Conservation (phyloP, 2,329 filamentous ascomycete species). For the Trichoderma sp. region DNA sequence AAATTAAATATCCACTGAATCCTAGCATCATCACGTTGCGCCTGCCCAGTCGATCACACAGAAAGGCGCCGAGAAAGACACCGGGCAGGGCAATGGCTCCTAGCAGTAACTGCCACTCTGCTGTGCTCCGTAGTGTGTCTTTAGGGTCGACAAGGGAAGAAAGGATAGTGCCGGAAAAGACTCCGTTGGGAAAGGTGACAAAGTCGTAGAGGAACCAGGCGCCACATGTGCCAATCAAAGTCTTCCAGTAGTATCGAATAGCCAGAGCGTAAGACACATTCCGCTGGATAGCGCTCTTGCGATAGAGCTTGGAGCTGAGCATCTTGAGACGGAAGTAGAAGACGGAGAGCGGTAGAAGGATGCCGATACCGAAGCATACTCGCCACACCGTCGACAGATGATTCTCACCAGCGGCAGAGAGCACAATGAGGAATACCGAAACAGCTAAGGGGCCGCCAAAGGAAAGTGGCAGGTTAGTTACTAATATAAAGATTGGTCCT, state of each 20-base stretch:
- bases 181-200: conserved; percentile 48
- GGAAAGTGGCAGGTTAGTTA: conserved; percentile 40
- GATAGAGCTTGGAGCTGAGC: conserved; percentile 51
- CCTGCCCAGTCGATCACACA: conserved; percentile 48
- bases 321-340: conserved; percentile 57
- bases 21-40: conserved; percentile 52
- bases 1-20: conserved; percentile 49
- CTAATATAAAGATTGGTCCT: conserved; percentile 45
- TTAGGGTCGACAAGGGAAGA: conserved; percentile 36
- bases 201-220: conserved; percentile 56
- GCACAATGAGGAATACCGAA: conserved; percentile 46
- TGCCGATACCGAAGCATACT: conserved; percentile 49
- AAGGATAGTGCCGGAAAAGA: conserved; percentile 47
- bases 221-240: conserved; percentile 51
- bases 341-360: conserved; percentile 50
- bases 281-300: conserved; percentile 52
- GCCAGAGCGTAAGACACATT: conserved; percentile 50
- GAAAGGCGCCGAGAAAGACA: conserved; percentile 47
- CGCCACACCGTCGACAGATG: conserved; percentile 46
- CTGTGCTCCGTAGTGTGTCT: conserved; percentile 41
- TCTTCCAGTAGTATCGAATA: conserved; percentile 53
- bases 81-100: conserved; percentile 46
- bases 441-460: conserved; percentile 40
- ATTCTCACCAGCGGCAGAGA: conserved; percentile 36
- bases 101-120: conserved; percentile 49